Base-by-base conservation (phyloP, 108 stramenopile genomes). In the Asterionellopsis glacialis region DNA sequence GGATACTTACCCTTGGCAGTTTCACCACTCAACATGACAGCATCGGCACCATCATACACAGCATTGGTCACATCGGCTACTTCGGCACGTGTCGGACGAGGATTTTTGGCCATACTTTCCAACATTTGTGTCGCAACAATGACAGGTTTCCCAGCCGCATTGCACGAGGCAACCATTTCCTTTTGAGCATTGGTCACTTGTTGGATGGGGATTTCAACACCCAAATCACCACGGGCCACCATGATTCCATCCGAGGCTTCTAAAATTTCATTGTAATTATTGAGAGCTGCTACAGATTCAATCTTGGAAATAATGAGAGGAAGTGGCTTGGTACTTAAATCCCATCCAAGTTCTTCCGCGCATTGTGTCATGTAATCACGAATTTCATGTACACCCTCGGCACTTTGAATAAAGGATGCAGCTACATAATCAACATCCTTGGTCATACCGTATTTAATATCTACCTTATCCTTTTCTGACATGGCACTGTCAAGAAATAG, bases 121-220 rank as follows among this genome's bases (percentile, higher is more conserved):
- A 98, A 76, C 96, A 97, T 97, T 86, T 99, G 98, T 12, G 98
- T 99, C 4, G 97, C 97, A 11, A 96, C 96, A 70, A 99, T 91
- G 0, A 99, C 98, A 10, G 96, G 96, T 62, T 95, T 96, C 23
- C 95, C 95, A 14, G 70, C 87, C 24, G 84, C 81, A 57, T 95
- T 96, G 71, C 90, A 91, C 25, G 87, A 87, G 24, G 90, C 89
- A 26, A 97, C 92, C 95, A 97, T 97, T 70, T 94, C 93, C 85
- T 98, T 98, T 75, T 98, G 98, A 12, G 94, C 96, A 68, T 95
- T 80, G 40, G 95, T 95, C 18, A 98, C 95, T 74, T 94, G 87
- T 55, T 89, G 83, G 56, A 93, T 77, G 4, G 94, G 94, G 61
- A 97, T 90, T 70, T 97, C 96, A 11, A 97, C 91, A 16, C 96